Conservation (phyloP, 1,284 basidiomycete species). For the Mycocalia duriaeana region DNA sequence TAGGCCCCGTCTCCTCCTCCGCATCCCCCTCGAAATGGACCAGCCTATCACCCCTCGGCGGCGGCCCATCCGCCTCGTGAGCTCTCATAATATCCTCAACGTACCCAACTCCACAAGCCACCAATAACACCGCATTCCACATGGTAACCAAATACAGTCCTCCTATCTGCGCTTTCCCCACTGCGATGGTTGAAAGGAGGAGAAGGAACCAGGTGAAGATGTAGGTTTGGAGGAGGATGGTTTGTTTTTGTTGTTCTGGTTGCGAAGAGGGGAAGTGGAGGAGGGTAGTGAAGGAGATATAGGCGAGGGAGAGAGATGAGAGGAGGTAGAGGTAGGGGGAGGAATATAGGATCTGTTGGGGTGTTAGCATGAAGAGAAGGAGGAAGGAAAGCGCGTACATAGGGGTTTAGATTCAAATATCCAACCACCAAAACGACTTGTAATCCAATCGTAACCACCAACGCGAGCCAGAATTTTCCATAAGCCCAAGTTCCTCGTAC, state of each 20-base stretch:
- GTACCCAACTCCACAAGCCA: constrained; percentile 43
- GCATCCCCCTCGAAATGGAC: constrained; percentile 16
- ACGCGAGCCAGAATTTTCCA: constrained; percentile 55
- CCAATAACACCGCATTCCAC: constrained; percentile 49
- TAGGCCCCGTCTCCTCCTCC: no score
- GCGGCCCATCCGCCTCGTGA: constrained; percentile 7
- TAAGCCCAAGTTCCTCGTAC: constrained; percentile 32
- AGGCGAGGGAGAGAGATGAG: constrained; percentile 45
- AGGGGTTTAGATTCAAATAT: constrained; percentile 55
- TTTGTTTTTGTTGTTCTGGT: constrained; percentile 36
- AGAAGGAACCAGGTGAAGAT: constrained; percentile 55
- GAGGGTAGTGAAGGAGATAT: constrained; percentile 39
- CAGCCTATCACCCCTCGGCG: constrained; percentile 19
- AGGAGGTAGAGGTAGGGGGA: constrained; percentile 46
- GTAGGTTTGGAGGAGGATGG: constrained; percentile 44
- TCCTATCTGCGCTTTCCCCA: constrained; percentile 45
- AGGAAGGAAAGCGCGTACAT: constrained; percentile 42
- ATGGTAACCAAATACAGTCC: constrained; percentile 52
- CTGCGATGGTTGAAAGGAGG: constrained; percentile 40
- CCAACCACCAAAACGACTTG: constrained; percentile 45
- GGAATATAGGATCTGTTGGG: constrained; percentile 55
- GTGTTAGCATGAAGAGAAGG: neutral
- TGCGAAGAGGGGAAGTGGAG: constrained; percentile 27
- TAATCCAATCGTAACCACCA: constrained; percentile 39
- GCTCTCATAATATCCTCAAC: constrained; percentile 25